A percentile compares a stretch with the other conserved stretches of the same genome.
phyloP scores from a whole-genome alignment of 139 green algal genomes.

The Chlamydomonas sphaeroides region DNA sequence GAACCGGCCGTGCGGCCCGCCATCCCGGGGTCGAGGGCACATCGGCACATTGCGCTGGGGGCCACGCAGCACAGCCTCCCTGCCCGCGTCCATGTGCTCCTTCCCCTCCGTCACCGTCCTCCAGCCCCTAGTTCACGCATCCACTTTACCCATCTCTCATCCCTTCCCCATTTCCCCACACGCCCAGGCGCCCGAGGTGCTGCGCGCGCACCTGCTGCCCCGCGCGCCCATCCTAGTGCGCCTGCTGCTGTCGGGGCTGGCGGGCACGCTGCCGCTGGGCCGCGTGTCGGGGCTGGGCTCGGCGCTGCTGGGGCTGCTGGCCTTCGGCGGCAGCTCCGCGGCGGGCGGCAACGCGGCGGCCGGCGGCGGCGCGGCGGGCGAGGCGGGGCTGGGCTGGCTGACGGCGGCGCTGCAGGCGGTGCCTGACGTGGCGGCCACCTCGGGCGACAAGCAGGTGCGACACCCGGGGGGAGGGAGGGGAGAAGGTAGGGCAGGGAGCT shows the following conservation, averaged over 20 bases:
- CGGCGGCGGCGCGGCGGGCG: conserved; percentile 52
- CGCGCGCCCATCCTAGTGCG: conserved; percentile 5
- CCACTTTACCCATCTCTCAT: not conserved
- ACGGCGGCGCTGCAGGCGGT: conserved; percentile 54
- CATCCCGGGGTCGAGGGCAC: too few relatives aligned
- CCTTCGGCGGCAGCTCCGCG: conserved; percentile 19
- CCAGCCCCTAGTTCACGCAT: too few relatives aligned
- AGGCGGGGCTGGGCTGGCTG: conserved; percentile 65
- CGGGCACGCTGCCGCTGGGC: conserved; percentile 60
- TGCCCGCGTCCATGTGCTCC: not conserved
- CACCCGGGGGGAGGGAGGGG: not conserved
- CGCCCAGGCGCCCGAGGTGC: conserved; percentile 1
- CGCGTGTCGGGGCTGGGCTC: conserved; percentile 58
- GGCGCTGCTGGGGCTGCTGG: conserved; percentile 64
- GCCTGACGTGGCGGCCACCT: conserved; percentile 54
- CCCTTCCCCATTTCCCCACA: too few relatives aligned
- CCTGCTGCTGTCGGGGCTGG: conserved; percentile 66
- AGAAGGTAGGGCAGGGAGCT: too few relatives aligned
- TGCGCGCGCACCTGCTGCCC: conserved; percentile 31
- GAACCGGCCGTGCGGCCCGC: too few relatives aligned
- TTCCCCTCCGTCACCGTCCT: conserved; percentile 3
- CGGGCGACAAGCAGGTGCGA: conserved; percentile 64
- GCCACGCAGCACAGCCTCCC: too few relatives aligned
- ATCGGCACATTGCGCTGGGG: too few relatives aligned
- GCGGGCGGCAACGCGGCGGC: conserved; percentile 50